Percentiles rank a stretch among this genome's conserved stretches.
Evolutionary conservation across 2,329 filamentous ascomycete genomes (phyloP).

Genomic region (Stagonosporopsis cucurbitacearum): DNA sequence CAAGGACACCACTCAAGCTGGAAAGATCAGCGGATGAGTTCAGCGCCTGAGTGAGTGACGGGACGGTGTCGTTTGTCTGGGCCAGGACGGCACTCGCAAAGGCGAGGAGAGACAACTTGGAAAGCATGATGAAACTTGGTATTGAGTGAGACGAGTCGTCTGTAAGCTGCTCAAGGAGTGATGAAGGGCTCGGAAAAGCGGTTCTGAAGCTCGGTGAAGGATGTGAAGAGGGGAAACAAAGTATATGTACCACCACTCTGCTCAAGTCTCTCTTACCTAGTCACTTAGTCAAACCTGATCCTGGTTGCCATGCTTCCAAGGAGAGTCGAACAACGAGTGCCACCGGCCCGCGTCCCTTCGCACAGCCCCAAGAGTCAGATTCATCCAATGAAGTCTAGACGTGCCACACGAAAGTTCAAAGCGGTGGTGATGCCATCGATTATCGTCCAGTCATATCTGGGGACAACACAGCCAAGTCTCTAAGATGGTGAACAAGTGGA

Average conservation of each 20-base stretch:
- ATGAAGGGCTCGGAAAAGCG: neutral
- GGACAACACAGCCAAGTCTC: slow-evolving; percentile 25
- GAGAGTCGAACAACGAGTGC: slow-evolving; percentile 10
- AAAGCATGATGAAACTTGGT: slow-evolving; percentile 43
- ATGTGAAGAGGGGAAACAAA: slow-evolving; percentile 17
- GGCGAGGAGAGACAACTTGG: slow-evolving; percentile 48
- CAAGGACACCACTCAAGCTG: slow-evolving; percentile 47
- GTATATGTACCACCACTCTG: slow-evolving; percentile 29
- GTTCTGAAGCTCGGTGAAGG: neutral
- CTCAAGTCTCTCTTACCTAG: neutral
- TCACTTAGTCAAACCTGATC: slow-evolving; percentile 10
- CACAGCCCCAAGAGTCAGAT: slow-evolving; percentile 15
- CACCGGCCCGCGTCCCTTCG: slow-evolving; percentile 16
- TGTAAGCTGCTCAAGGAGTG: neutral
- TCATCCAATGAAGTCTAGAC: slow-evolving; percentile 23
- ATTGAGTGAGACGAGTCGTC: neutral
- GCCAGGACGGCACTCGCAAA: slow-evolving; percentile 45
- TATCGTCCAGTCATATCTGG: slow-evolving; percentile 26
- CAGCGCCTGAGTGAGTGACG: slow-evolving; percentile 28
- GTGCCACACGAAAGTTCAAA: slow-evolving; percentile 23
- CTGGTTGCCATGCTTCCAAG: slow-evolving; percentile 26
- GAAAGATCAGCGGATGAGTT: slow-evolving; percentile 35
- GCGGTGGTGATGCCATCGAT: slow-evolving; percentile 22
- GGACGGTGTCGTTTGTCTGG: slow-evolving; percentile 26
- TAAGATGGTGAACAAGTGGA: slow-evolving; percentile 22